These are phyloP conservation scores for Lasiodiplodia sp. DNA, from an alignment of 2,329 filamentous ascomycete genomes.

Conservation along the genomic window DNA sequence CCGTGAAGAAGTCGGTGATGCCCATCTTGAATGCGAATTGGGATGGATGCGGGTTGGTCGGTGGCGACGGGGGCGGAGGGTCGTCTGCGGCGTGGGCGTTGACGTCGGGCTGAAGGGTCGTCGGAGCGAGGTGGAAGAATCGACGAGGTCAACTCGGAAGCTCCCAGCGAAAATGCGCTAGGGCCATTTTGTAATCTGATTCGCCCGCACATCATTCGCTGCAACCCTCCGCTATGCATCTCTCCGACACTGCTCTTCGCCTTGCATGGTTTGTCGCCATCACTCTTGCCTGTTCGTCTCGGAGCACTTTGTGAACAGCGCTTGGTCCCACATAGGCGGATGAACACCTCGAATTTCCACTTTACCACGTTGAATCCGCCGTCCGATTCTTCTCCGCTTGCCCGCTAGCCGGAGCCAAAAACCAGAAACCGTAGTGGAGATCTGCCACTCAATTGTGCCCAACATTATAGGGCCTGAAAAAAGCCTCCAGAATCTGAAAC, in stretches of 20 bases:
- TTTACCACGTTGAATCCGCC: neutral
- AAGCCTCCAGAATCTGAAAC: neutral
- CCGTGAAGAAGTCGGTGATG: conserved; percentile 69
- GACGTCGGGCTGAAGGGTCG: conserved; percentile 25
- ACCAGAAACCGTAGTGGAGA: neutral
- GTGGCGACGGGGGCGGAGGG: neutral
- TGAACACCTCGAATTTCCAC: neutral
- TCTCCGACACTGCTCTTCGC: neutral
- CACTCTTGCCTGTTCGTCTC: neutral
- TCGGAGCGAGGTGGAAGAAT: conserved; percentile 29
- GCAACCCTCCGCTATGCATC: neutral
- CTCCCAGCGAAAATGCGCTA: conserved; percentile 26
- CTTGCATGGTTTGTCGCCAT: neutral
- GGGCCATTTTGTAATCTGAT: conserved; percentile 29
- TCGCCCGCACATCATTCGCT: conserved; percentile 28
- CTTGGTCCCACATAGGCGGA: neutral
- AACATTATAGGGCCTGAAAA: neutral
- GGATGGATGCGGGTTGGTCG: conserved; percentile 1
- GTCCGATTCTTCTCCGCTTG: conserved; percentile 3
- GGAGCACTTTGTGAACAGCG: neutral
- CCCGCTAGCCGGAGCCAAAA: neutral
- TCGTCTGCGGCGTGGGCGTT: conserved; percentile 8
- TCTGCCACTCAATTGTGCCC: neutral
- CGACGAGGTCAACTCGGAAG: conserved; percentile 27
- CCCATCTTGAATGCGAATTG: conserved; percentile 56